Evolutionary conservation across 2,329 filamentous ascomycete genomes (phyloP), one percentile per base, ranked within the genome.

Genomic region (Erysiphe pulchra): DNA sequence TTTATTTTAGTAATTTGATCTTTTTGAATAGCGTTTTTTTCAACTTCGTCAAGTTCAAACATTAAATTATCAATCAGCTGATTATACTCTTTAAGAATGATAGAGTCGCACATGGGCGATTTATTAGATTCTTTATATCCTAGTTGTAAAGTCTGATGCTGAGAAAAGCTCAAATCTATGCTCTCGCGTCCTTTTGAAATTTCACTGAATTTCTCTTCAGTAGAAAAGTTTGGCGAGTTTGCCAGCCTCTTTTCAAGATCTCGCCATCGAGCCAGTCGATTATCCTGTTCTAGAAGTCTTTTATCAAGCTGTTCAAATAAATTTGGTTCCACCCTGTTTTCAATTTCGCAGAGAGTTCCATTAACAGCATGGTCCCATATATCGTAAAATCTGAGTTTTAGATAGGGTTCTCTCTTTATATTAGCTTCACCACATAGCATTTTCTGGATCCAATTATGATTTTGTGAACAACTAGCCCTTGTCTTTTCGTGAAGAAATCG

Each of bases 381-480:
- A 9, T 73, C 65, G 30, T 80, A 71, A 50, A 86, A 90, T 0
- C 73, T 65, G 33, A 68, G 68, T 2, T 69, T 68, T 13, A 92
- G 58, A n/a, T 90, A 63, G 0, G 66, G 69, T 49, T 80, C 78
- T 31, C 65, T 69, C 24, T 64, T 64, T 2, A 65, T 61, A 8
- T 63, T 64, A 17, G 65, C 64, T 41, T 82, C 77, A 1, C 81
- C 81, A 44, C 77, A 67, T 0, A 90, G 58, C 17, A 93, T 62
- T 2, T 73, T 66, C 42, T 82, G 70, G 53, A 82, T 69, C 77
- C 84, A 87, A 47, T 73, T 69, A 48, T 77, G 71, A 54, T 77
- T 74, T 1, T 83, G 85, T 13, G 80, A 67, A 85, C 85, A 93
- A 52, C 84, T 82, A 49, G 76, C 75, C 33, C 70, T 67, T 30